Percentiles rank a stretch among this genome's conserved stretches.
Evolutionary conservation across 441 rosid species (phyloP).

Genomic region (Pelargonium myrrhifolium): DNA sequence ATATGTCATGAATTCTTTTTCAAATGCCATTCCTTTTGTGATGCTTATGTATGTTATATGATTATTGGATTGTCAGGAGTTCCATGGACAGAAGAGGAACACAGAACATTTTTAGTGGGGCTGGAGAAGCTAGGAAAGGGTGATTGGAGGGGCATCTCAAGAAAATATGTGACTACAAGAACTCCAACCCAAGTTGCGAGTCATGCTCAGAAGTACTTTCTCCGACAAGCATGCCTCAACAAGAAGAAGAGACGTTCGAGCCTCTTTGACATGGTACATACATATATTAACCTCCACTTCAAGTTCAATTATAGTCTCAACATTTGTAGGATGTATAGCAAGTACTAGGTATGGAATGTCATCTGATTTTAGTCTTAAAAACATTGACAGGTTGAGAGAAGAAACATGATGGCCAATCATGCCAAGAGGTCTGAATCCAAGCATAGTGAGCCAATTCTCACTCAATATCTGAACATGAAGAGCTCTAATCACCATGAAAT

Average conservation of each 20-base stretch:
- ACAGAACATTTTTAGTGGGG: slow-evolving; percentile 53
- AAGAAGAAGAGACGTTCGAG: slow-evolving; percentile 80
- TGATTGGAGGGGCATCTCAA: slow-evolving; percentile 91
- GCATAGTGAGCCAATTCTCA: slow-evolving; percentile 7
- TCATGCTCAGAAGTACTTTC: slow-evolving; percentile 85
- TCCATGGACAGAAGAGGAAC: slow-evolving; percentile 91
- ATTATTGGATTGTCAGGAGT: slow-evolving; percentile 35
- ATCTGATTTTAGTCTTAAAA: neutral
- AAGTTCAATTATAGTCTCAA: neutral
- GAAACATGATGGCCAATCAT: slow-evolving; percentile 10
- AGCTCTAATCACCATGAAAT: neutral
- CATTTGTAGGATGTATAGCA: neutral
- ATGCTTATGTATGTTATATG: neutral
- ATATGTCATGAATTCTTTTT: too few relatives aligned
- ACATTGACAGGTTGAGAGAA: slow-evolving; percentile 19
- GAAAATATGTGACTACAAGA: slow-evolving; percentile 64
- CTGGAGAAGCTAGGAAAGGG: slow-evolving; percentile 80
- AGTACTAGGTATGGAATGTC: neutral
- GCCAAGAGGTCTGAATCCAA: slow-evolving; percentile 20
- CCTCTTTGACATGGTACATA: slow-evolving; percentile 65
- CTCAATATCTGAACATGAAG: neutral
- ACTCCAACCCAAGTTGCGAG: slow-evolving; percentile 94
- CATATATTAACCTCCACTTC: neutral
- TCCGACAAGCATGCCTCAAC: slow-evolving; percentile 50
- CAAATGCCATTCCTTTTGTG: neutral